Evolutionary conservation across 192 early-diverging fungal species (phyloP).

Genomic region (Coemansia reversa): DNA sequence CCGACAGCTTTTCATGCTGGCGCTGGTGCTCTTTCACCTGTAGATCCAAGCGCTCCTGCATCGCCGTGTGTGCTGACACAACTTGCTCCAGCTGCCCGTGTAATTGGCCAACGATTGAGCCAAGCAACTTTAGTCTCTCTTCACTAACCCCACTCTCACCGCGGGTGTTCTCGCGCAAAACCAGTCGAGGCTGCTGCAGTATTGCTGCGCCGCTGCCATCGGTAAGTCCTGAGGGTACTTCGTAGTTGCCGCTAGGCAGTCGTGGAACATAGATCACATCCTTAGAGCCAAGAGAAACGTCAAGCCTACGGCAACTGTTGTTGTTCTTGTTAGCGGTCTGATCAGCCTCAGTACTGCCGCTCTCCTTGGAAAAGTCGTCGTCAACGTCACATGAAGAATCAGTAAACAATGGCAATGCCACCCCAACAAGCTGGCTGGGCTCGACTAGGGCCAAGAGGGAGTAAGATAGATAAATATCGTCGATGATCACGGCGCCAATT

Average conservation of each 20-base stretch:
- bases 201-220: constrained; percentile 1
- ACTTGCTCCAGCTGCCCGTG: constrained; percentile 53
- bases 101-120: constrained; percentile 43
- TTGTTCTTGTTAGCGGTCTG: not conserved
- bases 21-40: constrained; percentile 53
- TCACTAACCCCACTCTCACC: constrained; percentile 28
- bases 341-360: not conserved
- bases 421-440: constrained; percentile 57
- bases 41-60: constrained; percentile 33
- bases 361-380: not conserved
- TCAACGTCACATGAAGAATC: not conserved
- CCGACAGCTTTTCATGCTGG: constrained; percentile 48
- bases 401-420: constrained; percentile 43
- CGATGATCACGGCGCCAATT: constrained; percentile 61
- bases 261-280: constrained; percentile 53
- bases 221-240: constrained; percentile 11
- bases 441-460: constrained; percentile 62
- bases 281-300: constrained; percentile 22
- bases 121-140: constrained; percentile 37
- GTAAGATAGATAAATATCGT: constrained; percentile 71
- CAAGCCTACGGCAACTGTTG: constrained; percentile 18
- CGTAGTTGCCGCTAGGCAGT: constrained; percentile 28
- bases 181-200: constrained; percentile 39
- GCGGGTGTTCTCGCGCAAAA: constrained; percentile 34
- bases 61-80: constrained; percentile 41